Percentiles rank a stretch among this genome's conserved stretches.
Evolutionary conservation across 768 basidiomycete genomes (phyloP).

Genomic region (Kwoniella mangroviensis): DNA sequence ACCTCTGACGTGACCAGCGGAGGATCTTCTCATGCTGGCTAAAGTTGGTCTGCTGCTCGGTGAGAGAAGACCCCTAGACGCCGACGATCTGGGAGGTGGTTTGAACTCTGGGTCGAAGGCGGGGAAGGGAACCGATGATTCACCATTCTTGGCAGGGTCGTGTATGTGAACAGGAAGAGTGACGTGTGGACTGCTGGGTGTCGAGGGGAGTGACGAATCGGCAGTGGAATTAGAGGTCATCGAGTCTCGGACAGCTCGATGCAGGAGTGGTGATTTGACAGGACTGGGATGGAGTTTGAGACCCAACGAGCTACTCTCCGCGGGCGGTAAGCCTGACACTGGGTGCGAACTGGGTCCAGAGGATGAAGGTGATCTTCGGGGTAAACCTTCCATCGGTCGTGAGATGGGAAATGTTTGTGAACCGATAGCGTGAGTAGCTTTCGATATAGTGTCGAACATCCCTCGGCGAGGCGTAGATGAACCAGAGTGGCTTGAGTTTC

Average conservation of each 20-base stretch:
- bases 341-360: constrained; percentile 19
- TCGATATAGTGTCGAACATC: constrained; percentile 34
- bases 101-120: constrained; percentile 36
- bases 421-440: constrained; percentile 23
- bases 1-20: constrained; percentile 36
- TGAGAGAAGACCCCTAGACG: constrained; percentile 21
- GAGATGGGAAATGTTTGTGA: constrained; percentile 32
- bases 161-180: constrained; percentile 16
- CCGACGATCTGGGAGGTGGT: constrained; percentile 31
- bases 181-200: constrained; percentile 41
- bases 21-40: constrained; percentile 22
- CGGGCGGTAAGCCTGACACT: constrained; percentile 17
- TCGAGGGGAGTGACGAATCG: constrained; percentile 42
- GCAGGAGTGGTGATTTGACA: constrained; percentile 27
- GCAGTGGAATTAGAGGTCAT: constrained; percentile 47
- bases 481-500: constrained; percentile 37
- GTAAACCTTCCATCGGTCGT: constrained; percentile 44
- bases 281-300: constrained; percentile 44
- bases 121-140: constrained; percentile 34
- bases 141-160: constrained; percentile 11
- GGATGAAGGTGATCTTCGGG: constrained; percentile 29
- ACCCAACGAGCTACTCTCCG: constrained; percentile 40
- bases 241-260: constrained; percentile 35
- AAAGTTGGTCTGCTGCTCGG: constrained; percentile 28
- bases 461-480: constrained; percentile 37